phyloP scores from a whole-genome alignment of 371 early-diverging fungal genomes.

The Apophysomyces trapeziformis region DNA sequence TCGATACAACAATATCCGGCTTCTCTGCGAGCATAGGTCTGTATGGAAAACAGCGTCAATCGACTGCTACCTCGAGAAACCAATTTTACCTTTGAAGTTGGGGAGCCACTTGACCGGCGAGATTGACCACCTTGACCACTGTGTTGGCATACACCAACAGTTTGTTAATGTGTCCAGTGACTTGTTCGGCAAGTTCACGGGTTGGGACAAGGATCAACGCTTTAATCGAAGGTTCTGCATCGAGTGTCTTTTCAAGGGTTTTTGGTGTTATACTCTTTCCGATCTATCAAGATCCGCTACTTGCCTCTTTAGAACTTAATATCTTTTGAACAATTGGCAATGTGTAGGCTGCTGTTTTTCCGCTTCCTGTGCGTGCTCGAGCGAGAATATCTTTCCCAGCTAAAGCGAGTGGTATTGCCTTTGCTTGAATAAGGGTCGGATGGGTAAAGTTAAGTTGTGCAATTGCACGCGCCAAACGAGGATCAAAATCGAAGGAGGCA shows the following conservation, averaged over 20 bases:
- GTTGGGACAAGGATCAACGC: slow-evolving; percentile 92
- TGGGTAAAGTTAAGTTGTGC: slow-evolving; percentile 76
- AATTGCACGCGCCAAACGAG: slow-evolving; percentile 85
- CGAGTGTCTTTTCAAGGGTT: slow-evolving; percentile 13
- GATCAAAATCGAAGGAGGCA: slow-evolving; percentile 77
- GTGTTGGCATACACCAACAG: slow-evolving; percentile 75
- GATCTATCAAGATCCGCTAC: slow-evolving; percentile 5
- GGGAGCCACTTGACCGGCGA: slow-evolving; percentile 69
- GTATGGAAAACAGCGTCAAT: slow-evolving; percentile 13
- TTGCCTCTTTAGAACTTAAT: slow-evolving; percentile 69
- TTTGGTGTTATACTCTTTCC: no score
- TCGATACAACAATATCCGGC: slow-evolving; percentile 86
- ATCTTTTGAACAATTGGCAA: slow-evolving; percentile 94
- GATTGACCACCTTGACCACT: slow-evolving; percentile 69
- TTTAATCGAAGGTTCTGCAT: slow-evolving; percentile 33
- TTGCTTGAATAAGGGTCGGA: slow-evolving; percentile 95
- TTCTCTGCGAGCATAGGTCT: slow-evolving; percentile 82
- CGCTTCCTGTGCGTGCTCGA: slow-evolving; percentile 85
- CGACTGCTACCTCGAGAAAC: neutral
- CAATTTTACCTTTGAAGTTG: slow-evolving; percentile 63
- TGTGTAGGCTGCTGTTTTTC: slow-evolving; percentile 98
- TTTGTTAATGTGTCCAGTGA: slow-evolving; percentile 73
- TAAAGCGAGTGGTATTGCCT: slow-evolving; percentile 94
- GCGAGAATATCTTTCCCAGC: slow-evolving; percentile 97
- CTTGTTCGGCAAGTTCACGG: slow-evolving; percentile 95